Base-by-base conservation (phyloP, 495 filamentous ascomycete species). In the Cercophora newfieldiana region DNA sequence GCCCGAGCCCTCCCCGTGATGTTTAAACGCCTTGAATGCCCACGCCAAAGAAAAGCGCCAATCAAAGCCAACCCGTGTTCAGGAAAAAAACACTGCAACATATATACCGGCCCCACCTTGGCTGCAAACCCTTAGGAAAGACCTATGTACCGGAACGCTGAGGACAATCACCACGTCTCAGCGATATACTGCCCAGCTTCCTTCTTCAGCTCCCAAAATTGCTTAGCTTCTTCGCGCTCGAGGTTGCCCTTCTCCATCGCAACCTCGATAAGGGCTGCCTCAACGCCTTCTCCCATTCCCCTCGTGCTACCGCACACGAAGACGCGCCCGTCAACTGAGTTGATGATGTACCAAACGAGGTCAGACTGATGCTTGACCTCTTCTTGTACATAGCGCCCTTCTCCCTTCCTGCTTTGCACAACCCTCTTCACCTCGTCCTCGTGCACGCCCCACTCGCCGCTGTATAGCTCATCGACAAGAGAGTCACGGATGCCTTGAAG, bases 261-360 rank as follows among this genome's bases (percentile, higher is more conserved):
- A 3, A 93, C 90, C 68, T 94, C 90, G 22, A 94, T 80, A 18
- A 96, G 81, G 1, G 92, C 90, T 60, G 85, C 81, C 76, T 97
- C 91, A 0, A 99, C 95, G 18, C 95, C 96, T 74, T 98, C 95
- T 48, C 95, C 95, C 95, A 99, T 99, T 6, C 95, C 95, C 80
- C 92, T 91, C 65, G 87, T 90, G 72, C 90, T 94, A 21, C 95
- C 95, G 71, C 96, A 98, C 29, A 99, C 95, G 74, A 98, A 99
- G 18, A 99, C 88, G 12, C 95, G 85, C 0, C 95, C 95, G 71
- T 99, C 95, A 8, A 97, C 80, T 24, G 92, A 86, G 75, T 97
- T 97, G 79, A 97, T 90, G 59, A 98, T 90, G 73, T 89, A 94
- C 95, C 96, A 99, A 19, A 99, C 95, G 21, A 98, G 83, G 75